Evolutionary conservation across 805 yeast species (phyloP), one percentile per base, ranked within the genome.

Genomic region (Hanseniaspora jakobsenii): DNA sequence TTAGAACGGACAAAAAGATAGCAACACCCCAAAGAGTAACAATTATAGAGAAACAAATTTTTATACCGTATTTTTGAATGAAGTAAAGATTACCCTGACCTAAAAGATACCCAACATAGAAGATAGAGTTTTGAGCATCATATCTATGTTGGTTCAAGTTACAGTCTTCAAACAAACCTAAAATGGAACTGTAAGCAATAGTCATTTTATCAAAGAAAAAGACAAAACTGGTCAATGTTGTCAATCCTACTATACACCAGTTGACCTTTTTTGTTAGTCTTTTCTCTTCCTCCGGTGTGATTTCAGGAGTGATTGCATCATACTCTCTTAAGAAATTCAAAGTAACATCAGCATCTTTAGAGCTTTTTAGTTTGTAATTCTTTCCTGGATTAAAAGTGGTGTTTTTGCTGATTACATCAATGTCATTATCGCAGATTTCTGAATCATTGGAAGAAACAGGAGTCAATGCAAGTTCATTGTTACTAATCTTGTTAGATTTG

Each of bases 141-240:
- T 45, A 45, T 34, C 38, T 41, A 24, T 36, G 14, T 6, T 37
- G 10, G 24, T 36, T 24, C 26, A 37, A 16, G 22, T 37, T 34
- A 22, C 34, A 24, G n/a, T 43, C 50, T 14, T 38, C 24, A 31
- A 37, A 45, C 13, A 48, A 35, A 2, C 48, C 48, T 16, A 48
- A 36, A 13, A 38, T 38, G 5, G 44, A 30, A 18, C 48, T 36
- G 30, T 38, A 48, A 4, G 38, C 36, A 27, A 41, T 34, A 8
- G 47, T 37, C 14, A 32, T 14, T 22, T 49, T 48, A 26, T 48
- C 50, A 26, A 29, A 21, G 34, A 36, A 48, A n/a, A 45, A 42
- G 8, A 39, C 27, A 13, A 44, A 27, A 22, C 32, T 43, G 18
- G 38, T 48, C 36, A 38, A 29, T 4, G 46, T 17, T 10, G 32